These are phyloP conservation scores for Diaporthe nobilis DNA, from an alignment of 2,329 filamentous ascomycete species.

Conservation along the genomic window DNA sequence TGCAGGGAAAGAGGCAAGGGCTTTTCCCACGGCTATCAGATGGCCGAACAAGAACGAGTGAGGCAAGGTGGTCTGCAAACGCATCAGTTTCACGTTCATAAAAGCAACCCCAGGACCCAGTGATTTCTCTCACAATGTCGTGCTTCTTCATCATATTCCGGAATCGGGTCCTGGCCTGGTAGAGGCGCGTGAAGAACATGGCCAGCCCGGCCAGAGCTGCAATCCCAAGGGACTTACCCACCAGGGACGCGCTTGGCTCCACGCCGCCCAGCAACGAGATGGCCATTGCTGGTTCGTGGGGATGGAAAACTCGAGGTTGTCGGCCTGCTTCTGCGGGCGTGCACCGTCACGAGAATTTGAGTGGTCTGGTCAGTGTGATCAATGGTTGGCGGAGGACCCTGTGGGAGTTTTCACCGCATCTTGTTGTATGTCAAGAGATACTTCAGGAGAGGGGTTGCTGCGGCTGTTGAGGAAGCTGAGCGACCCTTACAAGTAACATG, in stretches of 20 bases:
- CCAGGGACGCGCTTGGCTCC: constrained; percentile 7
- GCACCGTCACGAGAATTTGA: not conserved
- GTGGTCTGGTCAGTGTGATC: not conserved
- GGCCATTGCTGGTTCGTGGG: not conserved
- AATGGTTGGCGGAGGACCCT: not conserved
- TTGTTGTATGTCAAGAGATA: not conserved
- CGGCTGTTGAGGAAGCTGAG: not conserved
- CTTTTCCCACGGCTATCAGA: constrained; percentile 46
- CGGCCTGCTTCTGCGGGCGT: not conserved
- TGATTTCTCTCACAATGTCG: constrained; percentile 46
- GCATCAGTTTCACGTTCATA: not conserved
- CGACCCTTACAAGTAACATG: not conserved
- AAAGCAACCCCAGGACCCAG: no score
- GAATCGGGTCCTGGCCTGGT: constrained; percentile 47
- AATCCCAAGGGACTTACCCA: constrained; percentile 11
- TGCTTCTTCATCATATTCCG: constrained; percentile 46
- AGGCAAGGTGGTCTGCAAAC: constrained; percentile 50
- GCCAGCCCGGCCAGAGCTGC: constrained; percentile 20
- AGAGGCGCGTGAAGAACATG: constrained; percentile 48
- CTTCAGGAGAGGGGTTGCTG: not conserved
- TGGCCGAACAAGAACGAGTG: constrained; percentile 55
- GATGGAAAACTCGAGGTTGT: not conserved
- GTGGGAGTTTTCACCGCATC: not conserved
- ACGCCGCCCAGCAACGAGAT: not conserved
- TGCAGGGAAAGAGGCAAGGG: constrained; percentile 47